Evolutionary conservation across 495 filamentous ascomycete genomes (phyloP).

Genomic region (Daldinia bambusicola): DNA sequence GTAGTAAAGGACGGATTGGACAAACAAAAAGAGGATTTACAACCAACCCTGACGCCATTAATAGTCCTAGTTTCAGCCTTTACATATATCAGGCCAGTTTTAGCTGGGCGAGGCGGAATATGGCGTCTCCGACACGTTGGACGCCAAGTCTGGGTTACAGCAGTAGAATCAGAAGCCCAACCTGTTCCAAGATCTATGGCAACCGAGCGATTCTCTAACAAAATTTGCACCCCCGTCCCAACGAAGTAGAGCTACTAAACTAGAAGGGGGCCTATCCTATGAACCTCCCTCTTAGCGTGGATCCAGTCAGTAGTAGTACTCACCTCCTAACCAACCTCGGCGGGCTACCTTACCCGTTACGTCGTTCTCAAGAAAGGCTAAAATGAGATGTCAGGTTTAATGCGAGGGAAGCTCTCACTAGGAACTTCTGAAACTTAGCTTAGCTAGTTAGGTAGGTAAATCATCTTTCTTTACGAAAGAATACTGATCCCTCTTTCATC

Average conservation of each 20-base stretch:
- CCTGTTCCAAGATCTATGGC: slow-evolving; percentile 42
- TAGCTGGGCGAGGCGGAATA: slow-evolving; percentile 28
- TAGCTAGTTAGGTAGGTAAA: slow-evolving; percentile 4
- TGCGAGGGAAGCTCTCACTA: slow-evolving; percentile 32
- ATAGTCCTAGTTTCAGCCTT: slow-evolving; percentile 19
- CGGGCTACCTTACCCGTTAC: slow-evolving; percentile 26
- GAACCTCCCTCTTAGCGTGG: slow-evolving; percentile 28
- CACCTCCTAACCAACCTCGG: slow-evolving; percentile 21
- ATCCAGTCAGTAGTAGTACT: neutral
- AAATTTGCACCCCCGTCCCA: slow-evolving; percentile 1
- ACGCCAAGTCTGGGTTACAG: slow-evolving; percentile 35
- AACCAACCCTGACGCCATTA: slow-evolving; percentile 3
- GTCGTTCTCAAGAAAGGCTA: slow-evolving; percentile 11
- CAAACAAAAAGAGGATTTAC: neutral
- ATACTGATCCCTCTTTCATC: slow-evolving; percentile 15
- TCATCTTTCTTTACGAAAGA: slow-evolving; percentile 20
- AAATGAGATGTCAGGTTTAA: slow-evolving; percentile 30
- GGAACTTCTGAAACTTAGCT: slow-evolving; percentile 37
- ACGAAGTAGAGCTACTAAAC: slow-evolving; percentile 25
- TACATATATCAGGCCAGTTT: slow-evolving; percentile 30
- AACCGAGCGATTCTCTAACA: slow-evolving; percentile 11
- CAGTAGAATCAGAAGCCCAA: slow-evolving; percentile 28
- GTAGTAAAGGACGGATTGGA: slow-evolving; percentile 6
- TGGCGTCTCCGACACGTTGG: slow-evolving; percentile 39
- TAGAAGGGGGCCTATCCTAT: slow-evolving; percentile 8